Evolutionary conservation across 768 basidiomycete species (phyloP), one percentile per base, ranked within the genome.

Genomic region (Albatrellus ellisii): DNA sequence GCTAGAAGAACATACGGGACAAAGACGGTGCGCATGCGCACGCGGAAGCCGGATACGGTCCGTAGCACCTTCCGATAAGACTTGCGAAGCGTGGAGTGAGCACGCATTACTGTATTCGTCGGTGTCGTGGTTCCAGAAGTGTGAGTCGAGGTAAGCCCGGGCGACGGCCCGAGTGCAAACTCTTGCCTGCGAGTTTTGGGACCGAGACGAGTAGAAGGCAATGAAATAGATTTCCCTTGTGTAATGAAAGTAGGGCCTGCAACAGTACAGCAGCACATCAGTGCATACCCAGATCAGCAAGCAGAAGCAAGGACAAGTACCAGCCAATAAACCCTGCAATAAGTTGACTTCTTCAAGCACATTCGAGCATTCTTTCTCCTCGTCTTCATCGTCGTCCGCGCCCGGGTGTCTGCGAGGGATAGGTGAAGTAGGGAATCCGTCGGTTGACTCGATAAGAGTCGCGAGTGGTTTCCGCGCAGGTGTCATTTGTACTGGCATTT

Each of bases 1-100:
- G 41, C 26, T 5, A 88, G 62, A 34, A 89, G 66, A 17, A 91
- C 73, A 50, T 87, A 80, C 0, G 91, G 91, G 9, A 92, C 78
- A 49, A 91, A 88, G 4, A 90, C 82, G 0, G 89, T 91, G n/a
- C 89, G 73, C 91, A 94, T 94, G 26, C 89, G 77, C 20, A 95
- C 83, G 17, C 78, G 72, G 59, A 95, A 83, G 3, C 88, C 90
- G 21, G 85, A 83, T 3, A 81, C 77, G 0, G 85, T 81, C 34
- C 70, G 68, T 14, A 95, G 61, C 1, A 82, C 79, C 53, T 83
- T 80, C 21, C 90, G 73, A 58, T 77, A 91, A 1, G 88, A 87
- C 56, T 90, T 91, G 36, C 87, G 77, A 8, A 95, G 64, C 0
- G 86, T 85, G 0, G 82, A 72, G 25, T 66, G 73, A 1, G 72